Base-by-base conservation (phyloP, 805 yeast species). In the Ogataea sp. region DNA sequence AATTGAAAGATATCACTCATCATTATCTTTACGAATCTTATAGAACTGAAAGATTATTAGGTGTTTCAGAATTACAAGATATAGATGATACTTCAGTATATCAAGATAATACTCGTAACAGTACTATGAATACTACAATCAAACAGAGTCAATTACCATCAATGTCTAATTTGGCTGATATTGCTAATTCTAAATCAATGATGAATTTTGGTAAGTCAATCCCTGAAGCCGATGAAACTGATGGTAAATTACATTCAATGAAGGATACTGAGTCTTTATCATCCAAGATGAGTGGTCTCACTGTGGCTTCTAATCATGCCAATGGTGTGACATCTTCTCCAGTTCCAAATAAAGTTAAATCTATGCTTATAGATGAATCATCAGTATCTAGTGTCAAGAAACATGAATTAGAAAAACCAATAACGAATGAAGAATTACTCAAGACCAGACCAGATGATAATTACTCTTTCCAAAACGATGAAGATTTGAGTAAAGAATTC, bases 1-100 rank as follows among this genome's bases (percentile, higher is more conserved):
- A 77, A 49, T 64, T 77, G 57, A 77, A 77, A 58, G 83, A 77
- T 54, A 68, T 77, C 50, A 77, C 83, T 28, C 81, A 77, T 51
- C 82, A 76, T 53, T 77, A 71, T 64, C 59, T 77, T 43, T 77
- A 77, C 53, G 83, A 77, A 55, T 68, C 72, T 34, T 77, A 77
- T 59, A 67, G 83, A 65, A 77, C 82, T n/a, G 82, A 77, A 49
- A 64, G 76, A 48, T 66, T 77, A 55, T 69, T 73, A 41, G 65
- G 67, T 46, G 82, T 76, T 39, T 64, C 79, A 3, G 78, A 74
- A 34, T 51, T 57, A 25, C 39, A 48, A 24, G 64, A 56, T 31
- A 59, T 59, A 29, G 51, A 51, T 11, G 52, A 42, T 4, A 43
- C 42, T 20, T 35, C 33, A 32, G 32, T 39, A 30, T 26, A 26